phyloP scores from a whole-genome alignment of 2,329 filamentous ascomycete genomes.

The Tolypocladium pustulatum region DNA sequence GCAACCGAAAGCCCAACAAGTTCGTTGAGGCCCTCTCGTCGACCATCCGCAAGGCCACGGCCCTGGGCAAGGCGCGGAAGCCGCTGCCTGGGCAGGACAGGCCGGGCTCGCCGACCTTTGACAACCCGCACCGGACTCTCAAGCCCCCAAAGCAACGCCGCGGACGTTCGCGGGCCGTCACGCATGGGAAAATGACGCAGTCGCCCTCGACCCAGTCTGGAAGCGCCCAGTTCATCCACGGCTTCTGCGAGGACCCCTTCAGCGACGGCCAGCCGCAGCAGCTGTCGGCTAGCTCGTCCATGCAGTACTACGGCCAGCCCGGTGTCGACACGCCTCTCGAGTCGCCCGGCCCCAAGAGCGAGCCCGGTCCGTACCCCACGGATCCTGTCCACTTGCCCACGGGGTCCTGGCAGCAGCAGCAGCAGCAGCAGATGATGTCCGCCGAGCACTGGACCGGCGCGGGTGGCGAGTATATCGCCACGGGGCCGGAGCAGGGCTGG shows the following conservation, averaged over 20 bases:
- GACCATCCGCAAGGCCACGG: constrained; percentile 28
- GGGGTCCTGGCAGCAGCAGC: constrained; percentile 6
- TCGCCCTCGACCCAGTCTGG: constrained; percentile 14
- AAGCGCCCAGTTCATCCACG: constrained; percentile 21
- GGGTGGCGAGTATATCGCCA: constrained; percentile 16
- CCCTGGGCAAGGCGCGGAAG: constrained; percentile 20
- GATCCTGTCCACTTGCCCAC: constrained; percentile 8
- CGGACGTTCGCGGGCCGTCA: constrained; percentile 9
- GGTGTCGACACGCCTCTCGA: constrained; percentile 25
- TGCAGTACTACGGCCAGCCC: constrained; percentile 20
- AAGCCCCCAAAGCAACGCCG: constrained; percentile 21
- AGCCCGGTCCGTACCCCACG: constrained; percentile 16
- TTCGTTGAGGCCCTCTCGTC: constrained; percentile 31
- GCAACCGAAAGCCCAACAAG: constrained; percentile 23
- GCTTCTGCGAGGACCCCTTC: constrained; percentile 28
- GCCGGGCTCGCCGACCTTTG: constrained; percentile 20
- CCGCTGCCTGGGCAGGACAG: constrained; percentile 6
- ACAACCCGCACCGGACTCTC: constrained; percentile 15
- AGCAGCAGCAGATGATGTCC: constrained; percentile 13
- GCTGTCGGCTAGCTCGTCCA: constrained; percentile 7
- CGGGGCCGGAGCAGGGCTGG: constrained; percentile 14
- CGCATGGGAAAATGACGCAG: constrained; percentile 9
- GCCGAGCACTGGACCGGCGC: constrained; percentile 12
- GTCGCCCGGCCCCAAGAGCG: constrained; percentile 25
- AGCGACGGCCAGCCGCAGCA: constrained; percentile 17